phyloP scores from a whole-genome alignment of 129 eudicot species.

The Saussurea involucrata region DNA sequence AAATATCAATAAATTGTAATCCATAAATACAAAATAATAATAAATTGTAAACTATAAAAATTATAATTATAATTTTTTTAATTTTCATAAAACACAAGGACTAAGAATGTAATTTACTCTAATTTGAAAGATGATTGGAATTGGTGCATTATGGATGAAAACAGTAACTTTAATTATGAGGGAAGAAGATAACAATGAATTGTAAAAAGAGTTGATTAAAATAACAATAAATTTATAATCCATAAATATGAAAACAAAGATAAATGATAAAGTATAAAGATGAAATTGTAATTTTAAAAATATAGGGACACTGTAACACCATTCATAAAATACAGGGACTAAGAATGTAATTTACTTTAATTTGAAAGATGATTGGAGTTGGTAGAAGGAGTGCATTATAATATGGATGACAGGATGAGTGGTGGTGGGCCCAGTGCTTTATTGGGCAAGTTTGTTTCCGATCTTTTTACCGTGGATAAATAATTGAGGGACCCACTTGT shows the following conservation, averaged over 20 bases:
- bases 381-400: slow-evolving; percentile 14
- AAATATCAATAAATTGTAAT: no score
- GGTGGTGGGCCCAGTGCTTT: slow-evolving; percentile 29
- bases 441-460: slow-evolving; percentile 18
- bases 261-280: neutral
- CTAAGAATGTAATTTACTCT: neutral
- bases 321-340: neutral
- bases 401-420: slow-evolving; percentile 10
- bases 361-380: slow-evolving; percentile 17
- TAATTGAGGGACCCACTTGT: slow-evolving; percentile 21
- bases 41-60: no score
- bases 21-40: no score
- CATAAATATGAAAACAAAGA: no score
- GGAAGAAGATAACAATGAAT: neutral
- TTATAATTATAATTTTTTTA: no score
- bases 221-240: no score
- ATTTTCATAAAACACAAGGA: neutral
- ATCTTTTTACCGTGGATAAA: slow-evolving; percentile 10
- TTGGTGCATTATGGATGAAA: slow-evolving; percentile 13
- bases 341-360: neutral
- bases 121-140: slow-evolving; percentile 18
- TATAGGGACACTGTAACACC: neutral
- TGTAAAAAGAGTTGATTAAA: neutral
- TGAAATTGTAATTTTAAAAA: neutral
- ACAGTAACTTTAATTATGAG: no score